Conservation (phyloP, 2,329 filamentous ascomycete species). For the Alternaria novae-zelandiae region DNA sequence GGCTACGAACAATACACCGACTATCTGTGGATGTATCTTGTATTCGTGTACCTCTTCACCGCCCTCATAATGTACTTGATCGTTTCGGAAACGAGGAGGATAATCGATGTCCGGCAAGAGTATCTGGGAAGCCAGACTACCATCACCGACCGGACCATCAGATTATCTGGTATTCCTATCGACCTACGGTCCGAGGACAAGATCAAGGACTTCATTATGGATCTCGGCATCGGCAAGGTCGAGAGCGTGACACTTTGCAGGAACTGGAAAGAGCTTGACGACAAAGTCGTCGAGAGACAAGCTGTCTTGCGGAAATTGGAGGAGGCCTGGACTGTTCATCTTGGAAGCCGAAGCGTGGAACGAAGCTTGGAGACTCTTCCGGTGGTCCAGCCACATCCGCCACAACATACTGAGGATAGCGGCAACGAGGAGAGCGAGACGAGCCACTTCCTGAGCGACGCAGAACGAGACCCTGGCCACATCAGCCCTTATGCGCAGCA, state of each 20-base stretch:
- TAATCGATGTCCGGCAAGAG: constrained; percentile 85
- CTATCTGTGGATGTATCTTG: constrained; percentile 90
- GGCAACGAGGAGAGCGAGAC: constrained; percentile 60
- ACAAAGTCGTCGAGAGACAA: constrained; percentile 71
- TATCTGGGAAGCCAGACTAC: constrained; percentile 94
- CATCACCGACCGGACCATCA: constrained; percentile 93
- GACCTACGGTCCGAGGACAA: constrained; percentile 80
- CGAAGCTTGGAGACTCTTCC: constrained; percentile 57
- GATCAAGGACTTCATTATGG: constrained; percentile 87
- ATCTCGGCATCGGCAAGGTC: constrained; percentile 86
- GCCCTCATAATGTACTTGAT: constrained; percentile 82
- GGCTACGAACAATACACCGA: constrained; percentile 54
- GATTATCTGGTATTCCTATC: constrained; percentile 83
- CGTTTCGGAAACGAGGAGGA: constrained; percentile 79
- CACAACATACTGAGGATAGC: constrained; percentile 34
- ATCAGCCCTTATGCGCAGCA: constrained; percentile 53
- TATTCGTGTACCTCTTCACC: constrained; percentile 95
- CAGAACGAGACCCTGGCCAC: constrained; percentile 46
- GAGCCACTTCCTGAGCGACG: constrained; percentile 64
- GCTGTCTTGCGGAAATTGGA: constrained; percentile 75
- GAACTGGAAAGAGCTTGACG: constrained; percentile 84
- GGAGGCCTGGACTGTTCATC: constrained; percentile 78
- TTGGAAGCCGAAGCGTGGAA: constrained; percentile 64
- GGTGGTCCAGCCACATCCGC: constrained; percentile 56
- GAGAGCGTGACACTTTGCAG: constrained; percentile 86